A percentile compares a stretch with the other conserved stretches of the same genome.
phyloP scores from a whole-genome alignment of 1,284 basidiomycete species.

The Ganoderma lingzhi region DNA sequence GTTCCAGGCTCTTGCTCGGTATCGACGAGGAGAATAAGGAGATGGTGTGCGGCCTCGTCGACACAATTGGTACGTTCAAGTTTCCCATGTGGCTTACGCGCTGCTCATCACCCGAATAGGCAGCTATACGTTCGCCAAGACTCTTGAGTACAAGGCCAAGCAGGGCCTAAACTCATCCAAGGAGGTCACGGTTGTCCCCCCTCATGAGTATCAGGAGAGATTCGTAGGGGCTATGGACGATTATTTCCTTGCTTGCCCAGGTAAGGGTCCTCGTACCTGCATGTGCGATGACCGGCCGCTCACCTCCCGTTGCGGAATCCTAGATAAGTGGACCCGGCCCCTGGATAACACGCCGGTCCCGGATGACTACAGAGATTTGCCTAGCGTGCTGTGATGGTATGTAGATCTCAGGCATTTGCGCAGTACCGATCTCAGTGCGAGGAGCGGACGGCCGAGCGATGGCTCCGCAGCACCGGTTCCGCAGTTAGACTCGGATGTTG shows the following conservation, averaged over 20 bases:
- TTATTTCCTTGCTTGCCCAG: constrained; percentile 77
- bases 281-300: background rate
- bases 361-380: constrained; percentile 38
- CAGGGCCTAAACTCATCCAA: constrained; percentile 68
- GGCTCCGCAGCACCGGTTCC: constrained; percentile 9
- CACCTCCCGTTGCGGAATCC: background rate
- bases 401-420: background rate
- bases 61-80: constrained; percentile 69
- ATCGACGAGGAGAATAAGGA: constrained; percentile 70
- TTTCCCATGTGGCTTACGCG: constrained; percentile 4
- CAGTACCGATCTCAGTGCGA: background rate
- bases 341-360: constrained; percentile 41
- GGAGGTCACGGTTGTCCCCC: constrained; percentile 77
- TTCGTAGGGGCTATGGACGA: constrained; percentile 72
- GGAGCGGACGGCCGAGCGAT: background rate
- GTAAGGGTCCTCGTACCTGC: constrained; percentile 43
- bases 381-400: constrained; percentile 42
- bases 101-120: constrained; percentile 45
- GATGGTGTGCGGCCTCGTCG: constrained; percentile 79
- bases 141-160: constrained; percentile 81
- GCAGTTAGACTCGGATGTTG: constrained; percentile 7
- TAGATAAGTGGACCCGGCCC: constrained; percentile 50
- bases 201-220: constrained; percentile 73
- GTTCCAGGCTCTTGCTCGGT: constrained; percentile 65
- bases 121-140: constrained; percentile 81